phyloP scores from a whole-genome alignment of 139 green algal genomes.

The Ettlia oleoabundans region DNA sequence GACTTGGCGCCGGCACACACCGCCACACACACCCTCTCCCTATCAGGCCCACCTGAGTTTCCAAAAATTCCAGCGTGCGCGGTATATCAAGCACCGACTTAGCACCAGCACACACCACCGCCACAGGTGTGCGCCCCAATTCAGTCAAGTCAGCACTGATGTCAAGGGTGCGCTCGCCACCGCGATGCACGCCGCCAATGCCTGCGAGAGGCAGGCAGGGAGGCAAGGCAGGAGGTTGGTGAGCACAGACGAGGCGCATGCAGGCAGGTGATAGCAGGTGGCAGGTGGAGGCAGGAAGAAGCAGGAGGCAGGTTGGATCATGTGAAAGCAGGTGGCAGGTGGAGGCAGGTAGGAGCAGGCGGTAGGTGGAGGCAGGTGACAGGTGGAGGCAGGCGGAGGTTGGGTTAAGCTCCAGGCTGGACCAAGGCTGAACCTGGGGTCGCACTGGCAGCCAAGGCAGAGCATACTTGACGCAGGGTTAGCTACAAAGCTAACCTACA shows the following conservation, averaged over 20 bases:
- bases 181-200: constrained; percentile 86
- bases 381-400: no score
- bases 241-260: no score
- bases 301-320: no score
- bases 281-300: no score
- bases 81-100: constrained; percentile 98
- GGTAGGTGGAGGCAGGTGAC: no score
- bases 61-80: constrained; percentile 93
- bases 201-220: constrained; percentile 37
- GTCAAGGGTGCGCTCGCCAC: constrained; percentile 87
- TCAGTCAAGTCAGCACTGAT: constrained; percentile 91
- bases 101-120: constrained; percentile 95
- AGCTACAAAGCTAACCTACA: no score
- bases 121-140: constrained; percentile 87
- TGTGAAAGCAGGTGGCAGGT: no score
- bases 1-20: constrained; percentile 83
- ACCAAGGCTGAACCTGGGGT: no score
- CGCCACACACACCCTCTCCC: constrained; percentile 86
- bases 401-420: no score
- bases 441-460: background rate
- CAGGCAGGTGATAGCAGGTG: background rate
- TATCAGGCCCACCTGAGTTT: constrained; percentile 65
- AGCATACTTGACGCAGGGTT: background rate
- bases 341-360: no score
- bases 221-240: background rate